Base-by-base conservation (phyloP, 2,329 filamentous ascomycete genomes). In the Talaromyces rugulosus region DNA sequence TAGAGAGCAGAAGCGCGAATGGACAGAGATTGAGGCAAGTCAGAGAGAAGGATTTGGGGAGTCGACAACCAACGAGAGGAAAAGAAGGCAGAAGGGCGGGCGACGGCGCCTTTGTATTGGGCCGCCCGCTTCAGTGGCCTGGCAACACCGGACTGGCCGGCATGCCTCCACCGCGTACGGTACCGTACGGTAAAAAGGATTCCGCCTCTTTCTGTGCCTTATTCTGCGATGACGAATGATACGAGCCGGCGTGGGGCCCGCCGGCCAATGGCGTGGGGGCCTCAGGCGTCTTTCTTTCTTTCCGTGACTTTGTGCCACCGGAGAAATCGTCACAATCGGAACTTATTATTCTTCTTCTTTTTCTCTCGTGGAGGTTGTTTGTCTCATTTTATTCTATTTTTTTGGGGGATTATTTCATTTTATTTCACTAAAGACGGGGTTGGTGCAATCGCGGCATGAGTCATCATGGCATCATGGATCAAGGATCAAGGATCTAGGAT, bases 31-130 rank as follows among this genome's bases (percentile, higher is more conserved):
- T 42, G 55, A 34, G 56, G 33, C 36, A 56, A 50, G 34, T 52
- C 31, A 30, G 28, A 18, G 30, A 47, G 40, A 31, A 52, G 58
- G 52, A 64, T 47, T 36, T 18, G 42, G 42, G 42, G 42, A 47
- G 42, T 47, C 42, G 42, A 47, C 70, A 70, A 75, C 74, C 74
- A 76, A 76, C 74, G 74, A 76, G 74, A 74, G 67, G 71, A 67
- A 59, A 71, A 67, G 68, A 74, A 72, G 65, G 55, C 67, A 71
- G 69, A 70, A 70, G 69, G 66, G 72, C 71, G 72, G 67, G 68
- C 65, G 72, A 75, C 75, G 74, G 74, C 71, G 73, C 73, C 75
- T 76, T 76, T 76, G 73, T 76, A 75, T 70, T 68, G 68, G 65
- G 66, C 67, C 63, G 65, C 57, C 58, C 60, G 54, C 44, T 67